phyloP scores from a whole-genome alignment of 805 yeast species.

The Metschnikowia picachoensis region DNA sequence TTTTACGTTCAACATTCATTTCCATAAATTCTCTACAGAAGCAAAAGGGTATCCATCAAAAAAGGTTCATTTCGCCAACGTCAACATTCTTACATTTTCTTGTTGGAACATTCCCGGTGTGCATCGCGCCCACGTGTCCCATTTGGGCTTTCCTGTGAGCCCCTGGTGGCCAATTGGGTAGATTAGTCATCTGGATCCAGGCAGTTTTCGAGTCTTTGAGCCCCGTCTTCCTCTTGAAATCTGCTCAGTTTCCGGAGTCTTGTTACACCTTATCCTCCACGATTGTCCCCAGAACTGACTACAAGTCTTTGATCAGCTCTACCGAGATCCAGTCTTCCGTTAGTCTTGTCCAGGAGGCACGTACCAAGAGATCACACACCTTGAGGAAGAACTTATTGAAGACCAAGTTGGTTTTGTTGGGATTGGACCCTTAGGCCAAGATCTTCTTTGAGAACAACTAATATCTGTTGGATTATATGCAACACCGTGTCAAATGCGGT shows the following conservation, averaged over 20 bases:
- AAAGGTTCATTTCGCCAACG: conserved; percentile 98
- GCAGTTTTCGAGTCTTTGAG: conserved; percentile 95
- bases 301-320: conserved; percentile 96
- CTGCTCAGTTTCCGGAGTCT: conserved; percentile 78
- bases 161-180: conserved; percentile 99
- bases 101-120: conserved; percentile 99
- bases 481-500: too few species aligned
- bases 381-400: conserved; percentile 84
- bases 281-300: conserved; percentile 94
- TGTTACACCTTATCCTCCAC: conserved; percentile 89
- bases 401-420: conserved; percentile 97
- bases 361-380: conserved; percentile 97
- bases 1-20: too few species aligned
- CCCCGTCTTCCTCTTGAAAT: conserved; percentile 93
- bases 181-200: conserved; percentile 99
- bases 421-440: conserved; percentile 99
- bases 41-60: conserved; percentile 99
- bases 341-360: conserved; percentile 92
- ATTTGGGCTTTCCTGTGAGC: conserved; percentile 97
- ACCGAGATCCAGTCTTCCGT: conserved; percentile 97
- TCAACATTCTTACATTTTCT: conserved; percentile 96
- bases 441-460: conserved; percentile 91
- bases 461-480: too few species aligned
- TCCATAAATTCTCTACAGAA: too few species aligned
- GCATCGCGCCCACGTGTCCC: conserved; percentile 88